Evolutionary conservation across 192 early-diverging fungal species (phyloP).

Genomic region (Endogone sp.): DNA sequence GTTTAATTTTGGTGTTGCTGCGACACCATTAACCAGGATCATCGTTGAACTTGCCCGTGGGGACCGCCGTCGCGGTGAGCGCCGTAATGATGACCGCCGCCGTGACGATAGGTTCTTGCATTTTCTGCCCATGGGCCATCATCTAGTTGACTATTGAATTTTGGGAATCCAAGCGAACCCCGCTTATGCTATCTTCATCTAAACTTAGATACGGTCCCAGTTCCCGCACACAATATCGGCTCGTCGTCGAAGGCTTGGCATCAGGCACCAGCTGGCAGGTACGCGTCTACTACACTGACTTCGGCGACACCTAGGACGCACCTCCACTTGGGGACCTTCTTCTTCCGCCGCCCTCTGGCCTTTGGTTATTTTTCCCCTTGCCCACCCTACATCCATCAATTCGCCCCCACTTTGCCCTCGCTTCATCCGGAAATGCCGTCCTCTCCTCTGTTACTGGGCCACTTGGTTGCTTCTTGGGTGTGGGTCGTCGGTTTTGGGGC

Average conservation of each 20-base stretch:
- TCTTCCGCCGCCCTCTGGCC: not conserved
- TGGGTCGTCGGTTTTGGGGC: not conserved
- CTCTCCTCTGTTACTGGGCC: not conserved
- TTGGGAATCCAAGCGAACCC: too few species aligned
- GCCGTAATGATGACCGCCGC: slow-evolving; percentile 45
- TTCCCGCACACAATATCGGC: slow-evolving; percentile 36
- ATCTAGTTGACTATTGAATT: too few species aligned
- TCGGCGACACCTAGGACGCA: not conserved
- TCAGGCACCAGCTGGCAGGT: slow-evolving; percentile 84
- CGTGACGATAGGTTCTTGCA: slow-evolving; percentile 6
- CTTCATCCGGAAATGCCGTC: not conserved
- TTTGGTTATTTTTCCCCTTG: not conserved
- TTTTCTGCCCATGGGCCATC: too few species aligned
- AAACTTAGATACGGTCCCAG: not conserved
- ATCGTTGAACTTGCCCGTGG: slow-evolving; percentile 79
- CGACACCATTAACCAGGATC: slow-evolving; percentile 47
- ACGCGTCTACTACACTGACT: slow-evolving; percentile 9
- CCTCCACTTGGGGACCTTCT: too few species aligned
- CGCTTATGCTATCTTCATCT: not conserved
- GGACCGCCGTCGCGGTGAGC: slow-evolving; percentile 51
- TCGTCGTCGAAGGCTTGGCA: slow-evolving; percentile 80
- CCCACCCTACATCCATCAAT: not conserved
- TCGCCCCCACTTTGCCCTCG: not conserved
- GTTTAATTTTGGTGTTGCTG: not conserved
- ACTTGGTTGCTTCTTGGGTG: not conserved